Percentiles rank a stretch among this genome's conserved stretches.
These are phyloP conservation scores for Corchorus capsularis DNA, from an alignment of 345 rosid genomes.

Conservation along the genomic window DNA sequence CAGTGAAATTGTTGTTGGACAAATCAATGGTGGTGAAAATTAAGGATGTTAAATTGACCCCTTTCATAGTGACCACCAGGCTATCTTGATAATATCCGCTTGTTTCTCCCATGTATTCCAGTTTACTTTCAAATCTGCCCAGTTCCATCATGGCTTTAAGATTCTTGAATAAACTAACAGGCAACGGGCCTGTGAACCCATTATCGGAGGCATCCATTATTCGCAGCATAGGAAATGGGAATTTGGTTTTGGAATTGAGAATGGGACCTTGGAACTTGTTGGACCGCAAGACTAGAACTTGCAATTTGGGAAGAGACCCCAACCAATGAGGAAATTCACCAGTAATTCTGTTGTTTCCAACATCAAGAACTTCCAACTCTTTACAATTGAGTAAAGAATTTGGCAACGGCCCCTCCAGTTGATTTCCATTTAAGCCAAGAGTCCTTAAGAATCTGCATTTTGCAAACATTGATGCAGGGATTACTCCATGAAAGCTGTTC, in stretches of 20 bases:
- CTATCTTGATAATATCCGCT: neutral
- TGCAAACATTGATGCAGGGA: neutral
- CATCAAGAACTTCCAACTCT: neutral
- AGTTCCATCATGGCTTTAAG: neutral
- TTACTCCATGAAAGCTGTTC: slow-evolving; percentile 24
- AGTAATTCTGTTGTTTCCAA: slow-evolving; percentile 15
- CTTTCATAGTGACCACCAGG: neutral
- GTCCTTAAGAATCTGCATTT: neutral
- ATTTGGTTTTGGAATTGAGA: neutral
- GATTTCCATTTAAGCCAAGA: slow-evolving; percentile 12
- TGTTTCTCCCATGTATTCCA: neutral
- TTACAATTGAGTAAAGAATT: slow-evolving; percentile 17
- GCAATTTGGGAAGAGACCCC: neutral
- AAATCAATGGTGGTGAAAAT: slow-evolving; percentile 27
- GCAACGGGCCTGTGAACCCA: neutral
- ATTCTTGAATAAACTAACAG: neutral
- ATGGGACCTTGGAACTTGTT: neutral
- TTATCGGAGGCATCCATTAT: neutral
- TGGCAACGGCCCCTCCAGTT: slow-evolving; percentile 12
- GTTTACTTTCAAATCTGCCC: neutral
- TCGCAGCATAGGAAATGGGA: neutral
- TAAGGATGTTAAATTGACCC: neutral
- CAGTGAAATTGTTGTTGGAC: slow-evolving; percentile 22
- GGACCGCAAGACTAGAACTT: neutral
- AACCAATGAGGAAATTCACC: slow-evolving; percentile 5